A percentile compares a stretch with the other conserved stretches of the same genome.
Evolutionary conservation across 768 basidiomycete species (phyloP).

Genomic region (Trametopsis cervina): DNA sequence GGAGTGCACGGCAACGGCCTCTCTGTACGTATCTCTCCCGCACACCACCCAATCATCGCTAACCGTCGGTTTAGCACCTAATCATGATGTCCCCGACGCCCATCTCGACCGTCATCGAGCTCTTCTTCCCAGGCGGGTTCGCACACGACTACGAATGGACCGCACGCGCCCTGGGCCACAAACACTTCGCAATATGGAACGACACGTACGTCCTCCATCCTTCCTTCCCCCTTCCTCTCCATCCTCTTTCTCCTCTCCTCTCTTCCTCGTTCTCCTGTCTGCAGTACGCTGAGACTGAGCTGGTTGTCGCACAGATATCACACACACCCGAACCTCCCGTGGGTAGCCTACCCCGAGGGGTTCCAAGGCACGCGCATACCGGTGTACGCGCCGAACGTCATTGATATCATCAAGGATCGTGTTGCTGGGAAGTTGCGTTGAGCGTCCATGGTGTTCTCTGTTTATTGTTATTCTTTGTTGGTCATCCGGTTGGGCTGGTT

Average conservation of each 20-base stretch:
- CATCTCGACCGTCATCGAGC: slow-evolving; percentile 76
- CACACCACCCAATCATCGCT: neutral
- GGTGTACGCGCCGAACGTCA: slow-evolving; percentile 57
- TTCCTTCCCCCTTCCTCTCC: neutral
- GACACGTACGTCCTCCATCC: slow-evolving; percentile 45
- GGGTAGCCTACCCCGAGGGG: slow-evolving; percentile 69
- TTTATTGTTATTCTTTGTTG: too few species aligned
- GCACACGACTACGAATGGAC: slow-evolving; percentile 89
- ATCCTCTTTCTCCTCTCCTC: neutral
- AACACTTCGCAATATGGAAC: slow-evolving; percentile 76
- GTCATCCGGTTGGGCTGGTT: too few species aligned
- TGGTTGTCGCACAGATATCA: slow-evolving; percentile 25
- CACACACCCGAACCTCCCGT: slow-evolving; percentile 42
- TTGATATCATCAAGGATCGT: slow-evolving; percentile 66
- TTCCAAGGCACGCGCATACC: slow-evolving; percentile 81
- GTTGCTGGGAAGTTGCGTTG: slow-evolving; percentile 30
- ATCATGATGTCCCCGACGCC: slow-evolving; percentile 76
- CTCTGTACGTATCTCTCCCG: slow-evolving; percentile 28
- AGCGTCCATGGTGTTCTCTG: neutral
- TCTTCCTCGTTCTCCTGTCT: neutral
- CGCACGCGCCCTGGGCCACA: slow-evolving; percentile 60
- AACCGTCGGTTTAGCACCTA: slow-evolving; percentile 38
- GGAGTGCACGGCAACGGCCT: slow-evolving; percentile 80
- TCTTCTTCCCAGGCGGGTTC: slow-evolving; percentile 73
- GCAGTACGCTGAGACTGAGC: too few species aligned